phyloP scores from a whole-genome alignment of 257 asterid genomes.

The Ilex asprella region DNA sequence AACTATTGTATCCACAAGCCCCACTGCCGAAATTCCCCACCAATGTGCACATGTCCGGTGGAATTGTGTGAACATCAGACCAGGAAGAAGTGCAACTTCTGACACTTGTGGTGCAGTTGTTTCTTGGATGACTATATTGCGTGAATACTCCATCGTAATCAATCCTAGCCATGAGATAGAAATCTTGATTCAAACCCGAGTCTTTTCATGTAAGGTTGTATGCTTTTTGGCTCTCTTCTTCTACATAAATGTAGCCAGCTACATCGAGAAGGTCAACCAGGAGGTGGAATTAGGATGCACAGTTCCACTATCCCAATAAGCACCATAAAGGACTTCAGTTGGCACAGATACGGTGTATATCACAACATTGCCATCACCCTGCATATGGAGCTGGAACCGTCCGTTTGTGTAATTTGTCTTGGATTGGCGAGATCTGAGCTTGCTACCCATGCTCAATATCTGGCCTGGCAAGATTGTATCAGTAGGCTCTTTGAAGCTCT shows the following conservation, averaged over 20 bases:
- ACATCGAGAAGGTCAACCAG: too few species aligned
- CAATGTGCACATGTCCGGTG: not conserved
- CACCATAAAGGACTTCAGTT: not conserved
- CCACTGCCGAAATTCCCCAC: slow-evolving; percentile 5
- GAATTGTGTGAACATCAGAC: not conserved
- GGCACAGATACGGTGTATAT: too few species aligned
- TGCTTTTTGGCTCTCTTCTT: not conserved
- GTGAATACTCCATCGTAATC: not conserved
- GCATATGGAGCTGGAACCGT: not conserved
- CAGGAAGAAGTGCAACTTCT: not conserved
- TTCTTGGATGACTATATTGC: not conserved
- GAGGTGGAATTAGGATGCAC: not conserved
- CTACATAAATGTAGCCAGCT: not conserved
- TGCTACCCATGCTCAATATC: not conserved
- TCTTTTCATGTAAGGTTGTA: not conserved
- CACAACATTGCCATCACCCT: not conserved
- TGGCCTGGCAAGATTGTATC: not conserved
- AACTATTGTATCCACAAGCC: slow-evolving; percentile 10
- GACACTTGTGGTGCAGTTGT: not conserved
- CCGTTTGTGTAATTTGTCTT: not conserved
- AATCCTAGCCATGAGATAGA: not conserved
- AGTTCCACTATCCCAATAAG: not conserved
- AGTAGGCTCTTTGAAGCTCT: not conserved
- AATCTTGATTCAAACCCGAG: not conserved
- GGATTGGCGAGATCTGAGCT: not conserved